These are phyloP conservation scores for Thermoascus crustaceus DNA, from an alignment of 2,329 filamentous ascomycete species.

Conservation along the genomic window DNA sequence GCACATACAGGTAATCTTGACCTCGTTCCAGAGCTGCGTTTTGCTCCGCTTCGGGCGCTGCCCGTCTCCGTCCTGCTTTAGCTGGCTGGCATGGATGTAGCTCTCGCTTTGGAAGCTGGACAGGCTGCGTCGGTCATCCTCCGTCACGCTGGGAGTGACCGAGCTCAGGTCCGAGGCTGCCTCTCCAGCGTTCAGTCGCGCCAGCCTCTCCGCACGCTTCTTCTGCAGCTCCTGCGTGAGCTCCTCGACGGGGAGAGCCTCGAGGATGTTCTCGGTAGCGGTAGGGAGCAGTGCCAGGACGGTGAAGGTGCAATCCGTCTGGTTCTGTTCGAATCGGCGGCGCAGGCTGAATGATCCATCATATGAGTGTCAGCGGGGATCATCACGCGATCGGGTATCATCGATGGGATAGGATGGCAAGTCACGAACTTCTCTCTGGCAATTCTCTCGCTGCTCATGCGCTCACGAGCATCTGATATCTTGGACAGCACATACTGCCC, in stretches of 20 bases:
- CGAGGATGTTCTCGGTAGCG: slow-evolving; percentile 79
- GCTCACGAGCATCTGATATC: slow-evolving; percentile 86
- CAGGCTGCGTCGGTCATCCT: slow-evolving; percentile 75
- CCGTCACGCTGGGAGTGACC: slow-evolving; percentile 59
- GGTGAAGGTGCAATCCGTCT: slow-evolving; percentile 97
- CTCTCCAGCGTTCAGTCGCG: slow-evolving; percentile 48
- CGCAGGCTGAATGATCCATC: slow-evolving; percentile 56
- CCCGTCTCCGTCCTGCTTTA: slow-evolving; percentile 45
- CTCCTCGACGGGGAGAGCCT: slow-evolving; percentile 80
- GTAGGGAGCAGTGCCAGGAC: slow-evolving; percentile 92
- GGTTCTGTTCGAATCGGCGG: slow-evolving; percentile 95
- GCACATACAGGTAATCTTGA: slow-evolving; percentile 82
- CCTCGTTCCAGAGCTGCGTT: slow-evolving; percentile 90
- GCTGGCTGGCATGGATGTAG: slow-evolving; percentile 74
- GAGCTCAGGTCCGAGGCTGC: slow-evolving; percentile 51
- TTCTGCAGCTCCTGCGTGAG: slow-evolving; percentile 91
- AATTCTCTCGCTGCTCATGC: slow-evolving; percentile 92
- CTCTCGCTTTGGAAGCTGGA: slow-evolving; percentile 70
- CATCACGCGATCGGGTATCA: background rate
- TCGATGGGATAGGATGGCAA: background rate
- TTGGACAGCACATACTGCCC: slow-evolving; percentile 89
- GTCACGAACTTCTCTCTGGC: slow-evolving; percentile 84
- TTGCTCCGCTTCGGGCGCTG: slow-evolving; percentile 66
- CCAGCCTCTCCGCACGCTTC: slow-evolving; percentile 70
- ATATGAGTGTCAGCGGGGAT: slow-evolving; percentile 4